phyloP scores from a whole-genome alignment of 164 flowering plant genomes.

The Malania oleifera region DNA sequence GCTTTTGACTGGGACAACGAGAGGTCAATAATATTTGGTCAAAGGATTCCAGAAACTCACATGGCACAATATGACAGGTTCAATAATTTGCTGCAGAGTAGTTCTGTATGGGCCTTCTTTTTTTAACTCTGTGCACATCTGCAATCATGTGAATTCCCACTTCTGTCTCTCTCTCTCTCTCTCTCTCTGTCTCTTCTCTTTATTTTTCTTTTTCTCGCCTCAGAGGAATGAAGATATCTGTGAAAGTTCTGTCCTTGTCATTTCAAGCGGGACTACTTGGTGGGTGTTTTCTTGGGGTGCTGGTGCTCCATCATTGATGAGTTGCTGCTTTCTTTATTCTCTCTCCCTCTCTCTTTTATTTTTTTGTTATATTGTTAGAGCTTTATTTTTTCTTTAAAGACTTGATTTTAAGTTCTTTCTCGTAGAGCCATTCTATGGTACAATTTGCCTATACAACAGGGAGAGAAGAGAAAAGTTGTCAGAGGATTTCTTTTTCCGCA shows the following conservation, averaged over 20 bases:
- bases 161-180: neutral
- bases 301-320: neutral
- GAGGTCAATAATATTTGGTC: constrained; percentile 86
- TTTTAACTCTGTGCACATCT: neutral
- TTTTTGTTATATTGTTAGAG: neutral
- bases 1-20: constrained; percentile 99
- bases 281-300: constrained; percentile 27
- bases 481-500: constrained; percentile 79
- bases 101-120: neutral
- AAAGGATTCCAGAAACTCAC: constrained; percentile 70
- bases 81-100: neutral
- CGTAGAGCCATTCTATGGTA: constrained; percentile 95
- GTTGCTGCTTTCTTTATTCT: constrained; percentile 3
- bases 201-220: constrained; percentile 4
- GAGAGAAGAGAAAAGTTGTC: constrained; percentile 94
- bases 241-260: constrained; percentile 75
- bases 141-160: too few relatives aligned
- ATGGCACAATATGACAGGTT: constrained; percentile 52
- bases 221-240: constrained; percentile 92
- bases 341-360: neutral
- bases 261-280: constrained; percentile 95
- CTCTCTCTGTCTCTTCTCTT: neutral
- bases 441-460: constrained; percentile 85
- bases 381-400: constrained; percentile 5
- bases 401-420: constrained; percentile 15